Evolutionary conservation across 306 rosid species (phyloP), one percentile per base, ranked within the genome.

Genomic region (Cicer pinnatifidum): DNA sequence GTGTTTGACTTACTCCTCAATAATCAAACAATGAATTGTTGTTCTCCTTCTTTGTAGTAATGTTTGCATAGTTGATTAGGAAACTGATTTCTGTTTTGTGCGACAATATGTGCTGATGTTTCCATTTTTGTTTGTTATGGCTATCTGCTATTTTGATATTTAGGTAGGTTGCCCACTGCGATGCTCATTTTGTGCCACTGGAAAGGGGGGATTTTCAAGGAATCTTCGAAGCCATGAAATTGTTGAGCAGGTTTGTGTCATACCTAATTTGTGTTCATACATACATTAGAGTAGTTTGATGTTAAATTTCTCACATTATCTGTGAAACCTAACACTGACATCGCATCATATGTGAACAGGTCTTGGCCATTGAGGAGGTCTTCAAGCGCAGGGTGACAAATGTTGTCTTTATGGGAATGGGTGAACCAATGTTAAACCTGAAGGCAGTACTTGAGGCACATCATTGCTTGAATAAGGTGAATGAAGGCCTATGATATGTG

Each of bases 371-470:
- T 76, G 97, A 94, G 82, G 98, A 94, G 69, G 83, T 87, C 69
- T 91, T 94, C 87, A 89, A 89, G 73, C 86, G 81, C 64, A 85
- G 98, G 86, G 98, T 94, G 84, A 80, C 94, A 43, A 94, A 94
- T 47, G 96, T 94, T 53, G 98, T 94, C 77, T 94, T 94, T 84
- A 94, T 94, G 98, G 98, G 98, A 83, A 94, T 94, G 98, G 98
- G 98, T 43, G 98, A 94, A 68, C 98, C 98, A 13, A 91, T 94
- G 98, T 81, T 94, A 86, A 94, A 94, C 67, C 79, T 91, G 89
- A 91, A 89, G 61, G 80, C 90, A 10, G 97, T 94, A 47, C 95
- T 94, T 59, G 96, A 86, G 76, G 98, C 97, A 38, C 97, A 94
- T 70, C 88, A 59, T 40, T 94, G 98, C 86, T 80, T 94, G 84